Percentiles rank a stretch among this genome's conserved stretches.
phyloP scores from a whole-genome alignment of 768 basidiomycete species.

The Scleroderma citrinum region DNA sequence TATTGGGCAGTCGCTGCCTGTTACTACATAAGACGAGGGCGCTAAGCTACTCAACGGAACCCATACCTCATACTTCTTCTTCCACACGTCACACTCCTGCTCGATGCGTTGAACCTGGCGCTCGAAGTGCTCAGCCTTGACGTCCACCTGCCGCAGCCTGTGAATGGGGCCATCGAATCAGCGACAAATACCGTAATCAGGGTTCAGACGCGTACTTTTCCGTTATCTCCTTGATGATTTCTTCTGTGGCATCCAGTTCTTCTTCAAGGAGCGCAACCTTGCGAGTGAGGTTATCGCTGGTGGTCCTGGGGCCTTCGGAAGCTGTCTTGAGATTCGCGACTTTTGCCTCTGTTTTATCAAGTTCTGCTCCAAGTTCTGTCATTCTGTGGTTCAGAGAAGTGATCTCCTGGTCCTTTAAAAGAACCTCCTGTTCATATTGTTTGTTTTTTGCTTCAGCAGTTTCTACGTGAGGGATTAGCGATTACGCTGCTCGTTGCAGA shows the following conservation, averaged over 20 bases:
- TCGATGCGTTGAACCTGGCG: slow-evolving; percentile 82
- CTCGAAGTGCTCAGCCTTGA: slow-evolving; percentile 99
- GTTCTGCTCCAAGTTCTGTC: slow-evolving; percentile 53
- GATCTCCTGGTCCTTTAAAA: slow-evolving; percentile 84
- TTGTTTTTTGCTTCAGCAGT: slow-evolving; percentile 81
- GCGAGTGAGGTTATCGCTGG: slow-evolving; percentile 65
- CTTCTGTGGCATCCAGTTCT: slow-evolving; percentile 92
- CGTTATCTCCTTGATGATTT: slow-evolving; percentile 92
- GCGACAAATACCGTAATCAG: slow-evolving; percentile 11
- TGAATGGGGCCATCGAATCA: slow-evolving; percentile 14
- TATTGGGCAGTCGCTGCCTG: slow-evolving; percentile 73
- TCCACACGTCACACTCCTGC: slow-evolving; percentile 89
- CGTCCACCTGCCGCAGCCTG: slow-evolving; percentile 92
- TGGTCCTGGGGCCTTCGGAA: slow-evolving; percentile 61
- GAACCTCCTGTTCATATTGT: slow-evolving; percentile 61
- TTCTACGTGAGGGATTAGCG: slow-evolving; percentile 78
- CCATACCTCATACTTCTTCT: slow-evolving; percentile 90
- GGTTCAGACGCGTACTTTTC: slow-evolving; percentile 69
- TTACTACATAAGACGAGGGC: slow-evolving; percentile 4
- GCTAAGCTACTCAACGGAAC: background rate
- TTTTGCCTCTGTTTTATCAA: slow-evolving; percentile 65
- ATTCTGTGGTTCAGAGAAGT: slow-evolving; percentile 72
- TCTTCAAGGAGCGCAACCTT: slow-evolving; percentile 93
- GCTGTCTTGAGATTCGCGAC: slow-evolving; percentile 59
- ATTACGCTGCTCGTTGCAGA: slow-evolving; percentile 58